These are phyloP conservation scores for Neurospora sp. DNA, from an alignment of 495 filamentous ascomycete genomes.

Conservation along the genomic window DNA sequence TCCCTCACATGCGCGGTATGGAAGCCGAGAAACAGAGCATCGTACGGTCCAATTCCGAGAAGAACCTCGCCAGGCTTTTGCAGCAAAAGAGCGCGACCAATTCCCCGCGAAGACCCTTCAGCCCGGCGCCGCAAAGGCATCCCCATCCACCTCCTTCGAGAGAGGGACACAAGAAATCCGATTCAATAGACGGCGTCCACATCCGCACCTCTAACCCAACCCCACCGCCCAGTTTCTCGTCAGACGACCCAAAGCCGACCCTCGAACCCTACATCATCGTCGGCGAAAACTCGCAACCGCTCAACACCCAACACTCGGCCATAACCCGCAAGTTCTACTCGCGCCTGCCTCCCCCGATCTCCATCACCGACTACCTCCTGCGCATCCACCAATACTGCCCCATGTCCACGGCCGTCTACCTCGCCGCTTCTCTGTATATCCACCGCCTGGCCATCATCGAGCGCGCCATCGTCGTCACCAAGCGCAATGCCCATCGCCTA, in stretches of 20 bases:
- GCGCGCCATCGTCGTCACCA: constrained; percentile 60
- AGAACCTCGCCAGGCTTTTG: constrained; percentile 29
- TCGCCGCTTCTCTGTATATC: constrained; percentile 89
- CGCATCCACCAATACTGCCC: constrained; percentile 87
- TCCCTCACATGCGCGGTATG: constrained; percentile 50
- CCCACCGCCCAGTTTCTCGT: constrained; percentile 5
- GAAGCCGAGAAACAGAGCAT: constrained; percentile 50
- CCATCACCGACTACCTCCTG: constrained; percentile 72
- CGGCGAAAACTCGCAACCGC: constrained; percentile 50
- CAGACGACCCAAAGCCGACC: constrained; percentile 7
- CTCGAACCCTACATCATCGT: constrained; percentile 44
- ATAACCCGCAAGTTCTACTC: constrained; percentile 88
- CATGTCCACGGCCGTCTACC: constrained; percentile 90
- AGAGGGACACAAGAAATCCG: background rate
- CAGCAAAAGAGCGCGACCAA: constrained; percentile 17
- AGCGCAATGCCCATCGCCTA: constrained; percentile 77
- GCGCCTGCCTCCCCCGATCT: constrained; percentile 69
- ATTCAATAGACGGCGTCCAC: constrained; percentile 34
- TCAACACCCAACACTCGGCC: constrained; percentile 61
- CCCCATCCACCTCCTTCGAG: constrained; percentile 3
- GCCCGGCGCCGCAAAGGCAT: background rate
- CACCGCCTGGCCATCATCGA: constrained; percentile 68
- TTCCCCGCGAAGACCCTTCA: constrained; percentile 6
- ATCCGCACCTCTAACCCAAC: constrained; percentile 22
- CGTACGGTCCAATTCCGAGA: constrained; percentile 40